Percentiles rank a stretch among this genome's conserved stretches.
Conservation (phyloP, 1,284 basidiomycete species). For the Ceratobasidium sp. region DNA sequence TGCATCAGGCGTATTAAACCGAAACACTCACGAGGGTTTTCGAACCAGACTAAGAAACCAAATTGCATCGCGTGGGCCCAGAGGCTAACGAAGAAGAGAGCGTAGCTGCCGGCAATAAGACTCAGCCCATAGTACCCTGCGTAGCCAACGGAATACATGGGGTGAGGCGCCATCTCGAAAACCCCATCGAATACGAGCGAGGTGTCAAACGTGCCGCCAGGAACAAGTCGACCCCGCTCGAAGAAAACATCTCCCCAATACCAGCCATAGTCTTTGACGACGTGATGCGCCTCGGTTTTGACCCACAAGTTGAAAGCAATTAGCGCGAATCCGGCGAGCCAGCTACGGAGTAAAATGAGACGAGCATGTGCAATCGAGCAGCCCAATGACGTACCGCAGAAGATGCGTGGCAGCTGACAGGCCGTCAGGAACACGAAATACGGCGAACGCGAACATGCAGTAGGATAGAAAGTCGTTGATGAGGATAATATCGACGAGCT, state of each 20-base stretch:
- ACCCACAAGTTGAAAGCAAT: constrained; percentile 99
- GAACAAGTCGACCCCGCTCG: constrained; percentile 69
- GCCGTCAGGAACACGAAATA: constrained; percentile 84
- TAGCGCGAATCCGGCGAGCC: constrained; percentile 86
- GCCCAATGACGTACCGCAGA: constrained; percentile 68
- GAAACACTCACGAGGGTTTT: constrained; percentile 87
- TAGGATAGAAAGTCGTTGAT: constrained; percentile 98
- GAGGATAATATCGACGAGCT: constrained; percentile 94
- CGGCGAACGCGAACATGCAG: constrained; percentile 94
- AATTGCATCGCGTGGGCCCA: constrained; percentile 96
- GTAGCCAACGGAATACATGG: constrained; percentile 96
- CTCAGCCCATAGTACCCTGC: constrained; percentile 97
- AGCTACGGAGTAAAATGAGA: constrained; percentile 63
- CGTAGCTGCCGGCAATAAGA: constrained; percentile 87
- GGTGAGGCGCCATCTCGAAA: constrained; percentile 92
- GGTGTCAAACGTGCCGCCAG: constrained; percentile 57
- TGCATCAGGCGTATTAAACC: constrained; percentile 16
- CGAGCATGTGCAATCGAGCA: background rate
- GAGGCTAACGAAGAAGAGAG: constrained; percentile 92
- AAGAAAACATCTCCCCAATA: constrained; percentile 99
- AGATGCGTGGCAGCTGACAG: constrained; percentile 81
- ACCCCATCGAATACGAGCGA: constrained; percentile 97
- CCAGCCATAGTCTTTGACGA: constrained; percentile 94
- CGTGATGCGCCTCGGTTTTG: constrained; percentile 96
- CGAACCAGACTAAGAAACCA: constrained; percentile 95